Conservation (phyloP, 2,329 filamentous ascomycete genomes). For the Huntiella decipiens region DNA sequence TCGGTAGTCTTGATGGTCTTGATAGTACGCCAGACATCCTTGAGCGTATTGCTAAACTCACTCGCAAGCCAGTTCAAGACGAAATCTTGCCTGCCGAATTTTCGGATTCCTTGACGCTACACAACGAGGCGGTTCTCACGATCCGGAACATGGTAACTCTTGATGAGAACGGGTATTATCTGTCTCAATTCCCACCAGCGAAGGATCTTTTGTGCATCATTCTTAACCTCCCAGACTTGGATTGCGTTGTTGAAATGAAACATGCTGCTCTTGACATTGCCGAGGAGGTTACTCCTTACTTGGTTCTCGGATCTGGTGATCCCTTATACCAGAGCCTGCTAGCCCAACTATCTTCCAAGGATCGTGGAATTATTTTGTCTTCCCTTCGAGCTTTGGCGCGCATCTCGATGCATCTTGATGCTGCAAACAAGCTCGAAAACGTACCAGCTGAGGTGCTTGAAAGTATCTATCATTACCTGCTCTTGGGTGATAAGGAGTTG, state of each 20-base stretch:
- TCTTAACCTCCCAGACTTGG: conserved; percentile 54
- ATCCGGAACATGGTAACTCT: conserved; percentile 93
- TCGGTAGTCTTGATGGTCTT: conserved; percentile 25
- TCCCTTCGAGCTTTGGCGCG: conserved; percentile 65
- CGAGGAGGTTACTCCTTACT: conserved; percentile 72
- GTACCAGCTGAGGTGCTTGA: conserved; percentile 48
- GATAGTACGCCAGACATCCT: conserved; percentile 36
- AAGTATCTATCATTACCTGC: conserved; percentile 51
- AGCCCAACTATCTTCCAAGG: conserved; percentile 42
- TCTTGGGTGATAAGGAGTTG: conserved; percentile 79
- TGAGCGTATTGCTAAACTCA: conserved; percentile 47
- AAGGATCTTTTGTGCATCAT: conserved; percentile 71
- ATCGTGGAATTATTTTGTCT: conserved; percentile 67
- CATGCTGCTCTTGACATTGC: conserved; percentile 83
- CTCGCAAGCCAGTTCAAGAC: conserved; percentile 39
- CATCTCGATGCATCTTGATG: conserved; percentile 72
- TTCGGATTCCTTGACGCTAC: conserved; percentile 49
- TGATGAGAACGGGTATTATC: conserved; percentile 67
- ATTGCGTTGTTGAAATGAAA: conserved; percentile 63
- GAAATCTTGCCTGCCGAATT: conserved; percentile 56
- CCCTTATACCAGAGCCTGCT: conserved; percentile 63
- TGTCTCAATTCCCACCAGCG: conserved; percentile 55
- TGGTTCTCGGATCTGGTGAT: conserved; percentile 51
- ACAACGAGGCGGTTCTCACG: conserved; percentile 74
- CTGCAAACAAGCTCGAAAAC: conserved; percentile 55